A percentile compares a stretch with the other conserved stretches of the same genome.
Evolutionary conservation across 768 basidiomycete species (phyloP).

Genomic region (Mycena galopus): DNA sequence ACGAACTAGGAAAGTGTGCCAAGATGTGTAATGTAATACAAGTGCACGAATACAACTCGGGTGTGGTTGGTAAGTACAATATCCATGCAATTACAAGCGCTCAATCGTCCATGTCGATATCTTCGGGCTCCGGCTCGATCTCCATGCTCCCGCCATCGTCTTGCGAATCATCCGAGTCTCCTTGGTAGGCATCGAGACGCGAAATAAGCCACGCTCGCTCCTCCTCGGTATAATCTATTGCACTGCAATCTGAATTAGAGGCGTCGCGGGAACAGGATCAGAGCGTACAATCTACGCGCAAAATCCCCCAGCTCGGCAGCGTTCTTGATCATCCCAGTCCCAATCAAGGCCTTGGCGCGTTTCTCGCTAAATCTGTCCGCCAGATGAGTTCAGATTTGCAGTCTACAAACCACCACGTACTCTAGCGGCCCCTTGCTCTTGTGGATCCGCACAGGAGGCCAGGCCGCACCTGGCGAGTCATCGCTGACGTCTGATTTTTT

Average conservation of each 20-base stretch:
- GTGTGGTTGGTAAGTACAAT: background rate
- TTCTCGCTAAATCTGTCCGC: conserved; percentile 57
- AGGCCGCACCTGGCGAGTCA: background rate
- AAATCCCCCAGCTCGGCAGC: conserved; percentile 67
- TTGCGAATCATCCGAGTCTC: background rate
- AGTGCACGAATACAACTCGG: background rate
- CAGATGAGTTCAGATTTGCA: conserved; percentile 8
- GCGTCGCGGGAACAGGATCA: background rate
- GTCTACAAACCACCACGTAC: conserved; percentile 49
- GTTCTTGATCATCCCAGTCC: conserved; percentile 68
- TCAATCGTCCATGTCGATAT: conserved; percentile 24
- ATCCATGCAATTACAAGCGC: background rate
- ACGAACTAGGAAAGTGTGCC: no score
- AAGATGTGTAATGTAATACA: conserved; percentile 7
- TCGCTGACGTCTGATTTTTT: conserved; percentile 18
- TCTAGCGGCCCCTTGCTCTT: conserved; percentile 34
- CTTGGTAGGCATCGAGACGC: conserved; percentile 53
- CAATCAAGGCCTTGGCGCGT: conserved; percentile 73
- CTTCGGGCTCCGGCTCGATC: conserved; percentile 24
- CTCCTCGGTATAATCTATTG: conserved; percentile 52
- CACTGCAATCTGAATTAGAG: background rate
- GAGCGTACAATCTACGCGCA: conserved; percentile 75
- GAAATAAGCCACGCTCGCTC: conserved; percentile 58
- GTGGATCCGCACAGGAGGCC: conserved; percentile 22
- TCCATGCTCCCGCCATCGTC: background rate